Evolutionary conservation across 176 grass and related monocot genomes (phyloP), one percentile per base, ranked within the genome.

Genomic region (Echinochloa phyllopogon): DNA sequence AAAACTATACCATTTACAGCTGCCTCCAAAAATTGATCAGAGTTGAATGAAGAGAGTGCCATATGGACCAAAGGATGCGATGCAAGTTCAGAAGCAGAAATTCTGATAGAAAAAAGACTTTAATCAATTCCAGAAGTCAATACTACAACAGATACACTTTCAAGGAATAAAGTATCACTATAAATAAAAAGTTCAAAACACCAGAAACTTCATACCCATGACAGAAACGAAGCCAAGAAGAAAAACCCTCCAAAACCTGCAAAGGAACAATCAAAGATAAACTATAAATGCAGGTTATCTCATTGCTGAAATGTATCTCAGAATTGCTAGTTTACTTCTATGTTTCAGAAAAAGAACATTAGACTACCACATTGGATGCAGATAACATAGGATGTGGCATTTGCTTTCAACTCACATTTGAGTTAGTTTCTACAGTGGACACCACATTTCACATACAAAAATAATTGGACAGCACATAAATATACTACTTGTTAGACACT

Each of bases 171-270:
- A 71, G 44, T 53, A 52, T 67, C 62, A 65, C 6, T 85, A 74
- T 86, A 1, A 33, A 74, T 86, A 1, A 33, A 33, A 33, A 33
- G 29, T 33, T 33, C 14, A 70, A 76, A 85, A 79, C 77, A 41
- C 27, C 23, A 89, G 38, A 78, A 91, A 37, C 10, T 58, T 44
- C 88, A 76, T 99, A 99, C 96, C 96, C 93, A 84, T 91, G 89
- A 94, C 96, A 90, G 60, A 99, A 86, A 64, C 88, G 93, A 87
- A 99, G 87, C 96, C 96, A 99, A 42, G 96, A 99, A 87, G 93
- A 82, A 90, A 99, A 96, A 56, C 91, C 93, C 69, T 99, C 96
- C 83, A 99, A 84, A 84, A 99, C 86, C 93, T 96, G 83, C 29
- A 69, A 94, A 65, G 47, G 55, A 80, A 82, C 55, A 49, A 85